Evolutionary conservation across 2,329 filamentous ascomycete genomes (phyloP).

Genomic region (Colletotrichum sojae): DNA sequence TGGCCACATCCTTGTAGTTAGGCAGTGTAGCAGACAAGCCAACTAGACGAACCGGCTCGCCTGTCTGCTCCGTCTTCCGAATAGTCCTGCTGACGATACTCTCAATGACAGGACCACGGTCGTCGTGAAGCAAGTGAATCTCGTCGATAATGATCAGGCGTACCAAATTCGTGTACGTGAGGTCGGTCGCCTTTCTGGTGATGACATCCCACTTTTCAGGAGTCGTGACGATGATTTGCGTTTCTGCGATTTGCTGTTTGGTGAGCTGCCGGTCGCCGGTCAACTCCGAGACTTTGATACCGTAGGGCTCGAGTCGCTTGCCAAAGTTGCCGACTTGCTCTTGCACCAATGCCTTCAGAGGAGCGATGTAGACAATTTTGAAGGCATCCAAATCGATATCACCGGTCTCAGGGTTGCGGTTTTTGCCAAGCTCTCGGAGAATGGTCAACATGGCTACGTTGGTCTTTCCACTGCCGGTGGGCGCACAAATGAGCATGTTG

Average conservation of each 20-base stretch:
- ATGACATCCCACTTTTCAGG: slow-evolving; percentile 99
- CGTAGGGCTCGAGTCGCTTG: slow-evolving; percentile 89
- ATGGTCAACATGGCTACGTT: slow-evolving; percentile 99
- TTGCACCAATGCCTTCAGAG: slow-evolving; percentile 94
- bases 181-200: slow-evolving; percentile 95
- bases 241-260: slow-evolving; percentile 98
- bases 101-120: slow-evolving; percentile 95
- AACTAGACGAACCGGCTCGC: slow-evolving; percentile 91
- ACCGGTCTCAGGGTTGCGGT: slow-evolving; percentile 89
- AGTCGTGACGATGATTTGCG: slow-evolving; percentile 97
- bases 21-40: slow-evolving; percentile 95
- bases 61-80: slow-evolving; percentile 92
- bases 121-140: slow-evolving; percentile 97
- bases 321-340: slow-evolving; percentile 99
- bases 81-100: slow-evolving; percentile 97
- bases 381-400: slow-evolving; percentile 96
- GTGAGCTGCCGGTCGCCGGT: slow-evolving; percentile 98
- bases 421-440: slow-evolving; percentile 95
- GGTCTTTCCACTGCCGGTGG: slow-evolving; percentile 97
- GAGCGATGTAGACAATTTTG: slow-evolving; percentile 98
- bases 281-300: slow-evolving; percentile 93
- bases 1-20: slow-evolving; percentile 96
- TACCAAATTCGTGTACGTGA: slow-evolving; percentile 97
- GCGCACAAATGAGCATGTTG: slow-evolving; percentile 98
- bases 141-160: slow-evolving; percentile 97